Evolutionary conservation across 2,329 filamentous ascomycete species (phyloP), one percentile per base, ranked within the genome.

Genomic region (Venturia pyrina): DNA sequence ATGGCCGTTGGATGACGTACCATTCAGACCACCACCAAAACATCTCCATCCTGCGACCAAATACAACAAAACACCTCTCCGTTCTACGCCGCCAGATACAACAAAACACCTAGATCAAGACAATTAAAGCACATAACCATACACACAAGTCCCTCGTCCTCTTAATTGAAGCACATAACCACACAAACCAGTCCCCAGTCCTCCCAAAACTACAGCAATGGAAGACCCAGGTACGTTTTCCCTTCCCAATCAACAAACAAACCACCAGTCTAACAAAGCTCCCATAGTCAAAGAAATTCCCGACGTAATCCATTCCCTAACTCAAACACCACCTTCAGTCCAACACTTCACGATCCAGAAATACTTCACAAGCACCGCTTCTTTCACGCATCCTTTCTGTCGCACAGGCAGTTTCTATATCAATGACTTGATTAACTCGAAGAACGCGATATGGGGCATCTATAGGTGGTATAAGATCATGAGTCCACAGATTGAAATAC

Each of bases 331-430:
- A 0, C 87, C 88, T 0, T 80, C 83, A 1, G 78, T 88, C 43
- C 91, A 96, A 75, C 78, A 82, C 65, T 78, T 81, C 3, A 80
- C 88, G 0, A 79, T 96, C 32, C 81, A 89, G 66, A 80, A 79
- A n/a, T 93, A 90, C 77, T 96, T 93, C 75, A 85, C 87, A 0
- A 82, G 83, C 11, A 79, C 88, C 71, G 89, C 90, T 10, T 83
- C 85, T 40, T 95, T 96, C 73, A 82, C 84, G 3, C 91, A 96
- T 70, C 91, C 91, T 0, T 88, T 93, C 74, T 92, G 89, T 72
- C 84, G 86, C 15, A 89, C 91, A 2, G 80, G 79, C 56, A 79
- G 75, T 67, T 84, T 82, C 69, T 71, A 78, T 13, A 15, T 34
- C 15, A n/a, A n/a, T 8, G 46, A 56, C 5, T 34, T 2, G 41